Evolutionary conservation across 78 protist species (phyloP).

Genomic region (Isochrysis galbana): DNA sequence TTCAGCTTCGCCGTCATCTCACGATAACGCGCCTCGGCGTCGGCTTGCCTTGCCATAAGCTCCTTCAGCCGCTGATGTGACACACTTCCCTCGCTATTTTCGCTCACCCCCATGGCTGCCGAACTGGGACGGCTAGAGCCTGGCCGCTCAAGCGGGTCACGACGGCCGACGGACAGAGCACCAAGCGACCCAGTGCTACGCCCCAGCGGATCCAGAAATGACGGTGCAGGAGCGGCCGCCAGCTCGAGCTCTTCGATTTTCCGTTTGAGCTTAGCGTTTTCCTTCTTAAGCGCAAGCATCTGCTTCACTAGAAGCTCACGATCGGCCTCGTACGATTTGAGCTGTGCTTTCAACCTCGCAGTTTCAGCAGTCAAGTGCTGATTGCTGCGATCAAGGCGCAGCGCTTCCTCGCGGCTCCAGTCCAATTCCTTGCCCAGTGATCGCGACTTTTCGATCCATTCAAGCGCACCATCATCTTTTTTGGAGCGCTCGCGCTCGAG

Average conservation of each 20-base stretch:
- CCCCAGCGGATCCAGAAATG: not conserved
- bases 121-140: not conserved
- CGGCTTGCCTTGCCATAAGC: not conserved
- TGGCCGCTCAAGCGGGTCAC: not conserved
- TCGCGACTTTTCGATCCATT: conserved; percentile 1
- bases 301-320: not conserved
- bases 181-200: not conserved
- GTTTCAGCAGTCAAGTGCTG: not conserved
- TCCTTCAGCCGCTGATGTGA: not conserved
- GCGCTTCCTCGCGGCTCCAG: conserved; percentile 22
- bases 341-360: not conserved
- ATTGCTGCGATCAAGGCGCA: not conserved
- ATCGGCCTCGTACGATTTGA: not conserved
- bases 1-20: not conserved
- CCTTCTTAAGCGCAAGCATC: conserved; percentile 5
- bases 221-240: not conserved
- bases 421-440: conserved; percentile 15
- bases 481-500: conserved; percentile 27
- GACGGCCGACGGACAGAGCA: not conserved
- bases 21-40: not conserved
- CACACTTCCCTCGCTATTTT: not conserved
- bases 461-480: conserved; percentile 22
- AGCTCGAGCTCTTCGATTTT: not conserved
- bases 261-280: not conserved
- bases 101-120: not conserved